Conservation (phyloP, 2,329 filamentous ascomycete genomes). For the Pseudogymnoascus pannorum region DNA sequence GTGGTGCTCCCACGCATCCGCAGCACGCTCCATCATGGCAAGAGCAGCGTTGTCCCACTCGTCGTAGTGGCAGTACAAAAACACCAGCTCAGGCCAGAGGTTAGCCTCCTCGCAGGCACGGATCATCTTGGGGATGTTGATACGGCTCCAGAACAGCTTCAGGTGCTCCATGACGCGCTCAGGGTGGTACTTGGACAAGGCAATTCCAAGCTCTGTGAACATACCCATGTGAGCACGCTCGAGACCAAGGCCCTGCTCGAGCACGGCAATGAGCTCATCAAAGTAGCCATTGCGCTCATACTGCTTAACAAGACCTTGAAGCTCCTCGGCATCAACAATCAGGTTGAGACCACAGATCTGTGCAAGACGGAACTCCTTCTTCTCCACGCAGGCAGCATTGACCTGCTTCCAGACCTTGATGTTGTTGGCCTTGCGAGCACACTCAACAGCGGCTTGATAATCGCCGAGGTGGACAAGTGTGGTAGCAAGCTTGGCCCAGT, state of each 20-base stretch:
- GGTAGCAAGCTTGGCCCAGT: conserved; percentile 98
- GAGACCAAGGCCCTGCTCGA: conserved; percentile 90
- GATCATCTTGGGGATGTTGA: conserved; percentile 98
- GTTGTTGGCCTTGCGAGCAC: conserved; percentile 96
- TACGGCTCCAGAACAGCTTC: conserved; percentile 95
- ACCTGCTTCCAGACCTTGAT: conserved; percentile 99
- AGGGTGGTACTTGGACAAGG: conserved; percentile 88
- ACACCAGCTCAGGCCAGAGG: conserved; percentile 94
- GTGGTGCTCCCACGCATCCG: conserved; percentile 98
- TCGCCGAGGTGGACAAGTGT: conserved; percentile 95
- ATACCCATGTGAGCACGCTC: conserved; percentile 94
- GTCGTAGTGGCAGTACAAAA: conserved; percentile 97
- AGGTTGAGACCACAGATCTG: conserved; percentile 98
- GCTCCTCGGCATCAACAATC: conserved; percentile 93
- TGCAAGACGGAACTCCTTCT: conserved; percentile 98
- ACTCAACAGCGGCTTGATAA: conserved; percentile 96
- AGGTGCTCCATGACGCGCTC: conserved; percentile 97
- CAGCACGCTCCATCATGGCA: conserved; percentile 94
- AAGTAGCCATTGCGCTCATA: conserved; percentile 98
- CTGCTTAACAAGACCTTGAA: conserved; percentile 86
- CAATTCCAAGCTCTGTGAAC: conserved; percentile 90
- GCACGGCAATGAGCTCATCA: conserved; percentile 88
- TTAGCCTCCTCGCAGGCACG: conserved; percentile 88
- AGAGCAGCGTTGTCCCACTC: conserved; percentile 96
- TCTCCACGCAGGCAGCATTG: conserved; percentile 88